Conservation (phyloP, 1,284 basidiomycete genomes). For the Puccinia triticina region DNA sequence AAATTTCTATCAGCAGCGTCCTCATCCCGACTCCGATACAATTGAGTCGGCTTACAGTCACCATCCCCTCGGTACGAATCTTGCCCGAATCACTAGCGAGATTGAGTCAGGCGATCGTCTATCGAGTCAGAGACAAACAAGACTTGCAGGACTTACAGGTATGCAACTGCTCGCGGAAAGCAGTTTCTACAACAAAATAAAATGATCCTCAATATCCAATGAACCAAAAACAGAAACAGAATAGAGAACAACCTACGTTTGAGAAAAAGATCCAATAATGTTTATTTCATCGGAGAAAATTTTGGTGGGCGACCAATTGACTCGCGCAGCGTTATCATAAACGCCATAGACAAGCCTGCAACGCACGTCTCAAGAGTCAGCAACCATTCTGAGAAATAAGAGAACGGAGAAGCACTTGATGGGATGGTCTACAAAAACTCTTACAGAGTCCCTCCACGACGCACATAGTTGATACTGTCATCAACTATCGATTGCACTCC, state of each 20-base stretch:
- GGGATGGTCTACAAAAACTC: background rate
- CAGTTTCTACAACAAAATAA: slow-evolving; percentile 66
- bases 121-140: background rate
- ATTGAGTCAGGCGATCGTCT: background rate
- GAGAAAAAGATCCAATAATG: slow-evolving; percentile 62
- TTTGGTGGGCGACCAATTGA: slow-evolving; percentile 80
- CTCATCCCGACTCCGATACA: background rate
- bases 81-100: slow-evolving; percentile 69
- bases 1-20: background rate
- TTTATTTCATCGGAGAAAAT: slow-evolving; percentile 83
- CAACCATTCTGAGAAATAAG: background rate
- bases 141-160: slow-evolving; percentile 63
- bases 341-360: slow-evolving; percentile 70
- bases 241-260: slow-evolving; percentile 66
- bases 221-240: slow-evolving; percentile 69
- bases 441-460: slow-evolving; percentile 65
- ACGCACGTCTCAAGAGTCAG: slow-evolving; percentile 1
- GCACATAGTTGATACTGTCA: slow-evolving; percentile 78
- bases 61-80: slow-evolving; percentile 80
- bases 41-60: slow-evolving; percentile 54
- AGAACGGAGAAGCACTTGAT: background rate
- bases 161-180: slow-evolving; percentile 84
- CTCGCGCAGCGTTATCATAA: slow-evolving; percentile 71
- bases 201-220: slow-evolving; percentile 7
- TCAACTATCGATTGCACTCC: slow-evolving; percentile 79